Conservation (phyloP, 108 stramenopile genomes). For the Nitzschia sp. region DNA sequence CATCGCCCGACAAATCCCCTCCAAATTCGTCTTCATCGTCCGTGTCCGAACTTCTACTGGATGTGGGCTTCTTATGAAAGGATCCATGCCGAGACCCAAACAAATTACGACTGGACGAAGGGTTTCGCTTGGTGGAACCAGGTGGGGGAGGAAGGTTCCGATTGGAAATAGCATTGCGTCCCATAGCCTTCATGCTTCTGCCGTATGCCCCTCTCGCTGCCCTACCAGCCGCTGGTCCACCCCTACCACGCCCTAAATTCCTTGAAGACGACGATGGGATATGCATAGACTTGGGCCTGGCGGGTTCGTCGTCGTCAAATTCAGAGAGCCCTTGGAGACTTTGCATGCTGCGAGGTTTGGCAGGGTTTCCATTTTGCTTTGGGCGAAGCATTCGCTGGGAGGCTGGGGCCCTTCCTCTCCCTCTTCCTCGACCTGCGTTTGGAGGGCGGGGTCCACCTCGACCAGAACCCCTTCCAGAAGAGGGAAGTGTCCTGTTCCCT, state of each 20-base stretch:
- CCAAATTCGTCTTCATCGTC: conserved; percentile 19
- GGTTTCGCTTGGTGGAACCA: background rate
- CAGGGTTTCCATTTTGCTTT: background rate
- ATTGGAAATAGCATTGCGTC: conserved; percentile 11
- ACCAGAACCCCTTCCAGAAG: background rate
- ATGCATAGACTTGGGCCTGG: background rate
- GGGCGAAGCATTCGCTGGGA: background rate
- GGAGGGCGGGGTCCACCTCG: background rate
- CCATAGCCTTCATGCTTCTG: background rate
- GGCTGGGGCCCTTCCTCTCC: conserved; percentile 1
- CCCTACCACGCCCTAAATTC: background rate
- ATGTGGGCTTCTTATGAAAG: background rate
- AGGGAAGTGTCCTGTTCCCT: background rate
- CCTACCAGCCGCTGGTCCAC: background rate
- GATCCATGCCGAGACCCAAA: background rate
- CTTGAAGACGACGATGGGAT: background rate
- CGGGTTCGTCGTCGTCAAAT: background rate
- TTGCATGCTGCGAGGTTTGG: conserved; percentile 10
- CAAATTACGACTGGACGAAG: background rate
- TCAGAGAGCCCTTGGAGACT: background rate
- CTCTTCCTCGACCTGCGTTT: background rate
- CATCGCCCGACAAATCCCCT: background rate
- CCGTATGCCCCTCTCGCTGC: background rate
- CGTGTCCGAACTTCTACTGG: background rate
- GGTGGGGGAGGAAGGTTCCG: conserved; percentile 13